Conservation (phyloP, 2,329 filamentous ascomycete genomes). For the Fusarium drepaniforme region DNA sequence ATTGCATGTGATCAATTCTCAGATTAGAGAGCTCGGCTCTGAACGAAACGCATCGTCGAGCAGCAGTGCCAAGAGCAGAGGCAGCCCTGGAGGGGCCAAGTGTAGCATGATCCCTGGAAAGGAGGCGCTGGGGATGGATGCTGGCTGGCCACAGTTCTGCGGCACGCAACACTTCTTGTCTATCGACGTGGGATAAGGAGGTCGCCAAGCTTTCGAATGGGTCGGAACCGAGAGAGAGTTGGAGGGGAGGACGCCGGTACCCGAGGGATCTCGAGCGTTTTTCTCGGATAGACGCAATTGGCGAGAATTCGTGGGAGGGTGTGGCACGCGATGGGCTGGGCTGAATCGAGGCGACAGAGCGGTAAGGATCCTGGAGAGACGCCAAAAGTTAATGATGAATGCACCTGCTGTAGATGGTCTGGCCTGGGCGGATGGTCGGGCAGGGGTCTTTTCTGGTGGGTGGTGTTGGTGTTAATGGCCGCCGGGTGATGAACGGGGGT, state of each 20-base stretch:
- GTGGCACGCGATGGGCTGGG: slow-evolving; percentile 7
- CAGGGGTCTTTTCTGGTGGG: slow-evolving; percentile 27
- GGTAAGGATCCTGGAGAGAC: slow-evolving; percentile 8
- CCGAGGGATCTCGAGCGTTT: slow-evolving; percentile 4
- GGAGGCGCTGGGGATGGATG: not conserved
- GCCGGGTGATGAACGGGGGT: slow-evolving; percentile 8
- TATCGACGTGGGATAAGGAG: not conserved
- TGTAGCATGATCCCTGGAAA: slow-evolving; percentile 2
- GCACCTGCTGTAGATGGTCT: slow-evolving; percentile 37
- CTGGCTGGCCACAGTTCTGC: not conserved
- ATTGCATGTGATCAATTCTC: slow-evolving; percentile 17
- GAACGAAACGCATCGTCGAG: not conserved
- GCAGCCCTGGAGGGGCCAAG: slow-evolving; percentile 2
- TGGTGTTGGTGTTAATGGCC: not conserved
- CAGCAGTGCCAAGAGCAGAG: slow-evolving; percentile 1
- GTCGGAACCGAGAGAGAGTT: slow-evolving; percentile 23
- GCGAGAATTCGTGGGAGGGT: not conserved
- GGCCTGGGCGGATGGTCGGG: slow-evolving; percentile 9
- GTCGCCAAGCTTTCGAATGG: not conserved
- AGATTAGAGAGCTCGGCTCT: not conserved
- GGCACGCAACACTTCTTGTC: not conserved
- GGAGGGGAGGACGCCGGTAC: slow-evolving; percentile 18
- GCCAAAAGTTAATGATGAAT: slow-evolving; percentile 22
- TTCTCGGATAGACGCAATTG: slow-evolving; percentile 4
- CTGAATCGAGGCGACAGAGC: slow-evolving; percentile 29